Conservation (phyloP, 371 early-diverging fungal species). For the Apophysomyces trapeziformis region DNA sequence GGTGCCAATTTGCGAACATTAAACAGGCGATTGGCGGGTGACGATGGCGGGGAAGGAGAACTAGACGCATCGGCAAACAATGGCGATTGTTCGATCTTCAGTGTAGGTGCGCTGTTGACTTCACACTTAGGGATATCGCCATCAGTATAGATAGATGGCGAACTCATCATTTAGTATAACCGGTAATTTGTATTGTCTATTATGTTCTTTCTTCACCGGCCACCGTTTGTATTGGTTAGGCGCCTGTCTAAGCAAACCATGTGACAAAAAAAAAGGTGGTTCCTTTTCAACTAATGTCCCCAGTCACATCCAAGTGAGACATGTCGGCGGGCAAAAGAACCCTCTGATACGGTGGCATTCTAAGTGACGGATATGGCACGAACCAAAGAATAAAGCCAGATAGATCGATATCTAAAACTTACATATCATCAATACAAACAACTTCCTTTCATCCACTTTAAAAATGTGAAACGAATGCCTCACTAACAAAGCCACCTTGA, state of each 20-base stretch:
- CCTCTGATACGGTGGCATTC: no score
- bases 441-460: no score
- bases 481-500: no score
- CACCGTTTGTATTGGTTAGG: not conserved
- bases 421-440: no score
- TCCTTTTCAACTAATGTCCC: no score
- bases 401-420: no score
- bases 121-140: not conserved
- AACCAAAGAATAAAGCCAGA: no score
- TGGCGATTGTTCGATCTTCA: conserved; percentile 1
- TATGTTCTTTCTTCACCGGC: conserved; percentile 1
- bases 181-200: not conserved
- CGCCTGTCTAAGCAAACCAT: not conserved
- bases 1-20: conserved; percentile 21
- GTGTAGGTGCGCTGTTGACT: not conserved
- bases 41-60: conserved; percentile 12
- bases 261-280: not conserved
- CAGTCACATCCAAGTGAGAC: no score
- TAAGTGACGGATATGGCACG: no score
- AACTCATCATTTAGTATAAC: not conserved
- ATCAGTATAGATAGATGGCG: not conserved
- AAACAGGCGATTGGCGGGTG: conserved; percentile 8
- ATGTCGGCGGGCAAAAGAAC: no score
- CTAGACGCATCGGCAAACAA: not conserved
- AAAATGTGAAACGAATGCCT: no score